phyloP scores from a whole-genome alignment of 2,329 filamentous ascomycete species.

The Penicillium sp. region DNA sequence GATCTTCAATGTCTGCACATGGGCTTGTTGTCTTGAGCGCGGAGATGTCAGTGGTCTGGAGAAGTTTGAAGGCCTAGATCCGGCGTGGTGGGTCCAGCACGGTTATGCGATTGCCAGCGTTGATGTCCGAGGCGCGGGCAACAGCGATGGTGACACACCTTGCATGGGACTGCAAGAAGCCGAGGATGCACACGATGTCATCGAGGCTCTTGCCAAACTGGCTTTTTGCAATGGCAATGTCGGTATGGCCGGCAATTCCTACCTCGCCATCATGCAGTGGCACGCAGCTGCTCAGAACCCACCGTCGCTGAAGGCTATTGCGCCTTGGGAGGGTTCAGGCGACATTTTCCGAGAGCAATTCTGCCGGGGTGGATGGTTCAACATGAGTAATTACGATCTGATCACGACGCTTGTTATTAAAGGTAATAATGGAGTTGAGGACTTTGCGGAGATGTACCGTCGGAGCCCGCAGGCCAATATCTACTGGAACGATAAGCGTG shows the following conservation, averaged over 20 bases:
- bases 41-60: constrained; percentile 33
- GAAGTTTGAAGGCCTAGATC: constrained; percentile 51
- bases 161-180: constrained; percentile 49
- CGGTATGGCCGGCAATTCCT: constrained; percentile 51
- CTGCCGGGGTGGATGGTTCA: constrained; percentile 45
- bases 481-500: constrained; percentile 45
- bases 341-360: constrained; percentile 55
- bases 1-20: constrained; percentile 41
- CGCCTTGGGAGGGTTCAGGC: constrained; percentile 51
- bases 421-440: constrained; percentile 42
- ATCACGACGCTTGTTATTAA: constrained; percentile 46
- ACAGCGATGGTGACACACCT: constrained; percentile 40
- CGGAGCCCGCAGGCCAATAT: constrained; percentile 37
- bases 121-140: constrained; percentile 38
- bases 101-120: constrained; percentile 43
- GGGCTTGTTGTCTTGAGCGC: constrained; percentile 43
- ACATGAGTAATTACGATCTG: constrained; percentile 48
- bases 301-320: constrained; percentile 31
- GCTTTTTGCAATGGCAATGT: constrained; percentile 51
- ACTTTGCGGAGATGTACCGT: constrained; percentile 49
- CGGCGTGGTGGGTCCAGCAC: constrained; percentile 34
- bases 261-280: constrained; percentile 49
- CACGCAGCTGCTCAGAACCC: constrained; percentile 48
- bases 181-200: constrained; percentile 51
- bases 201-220: constrained; percentile 48